Percentiles rank a stretch among this genome's conserved stretches.
Conservation (phyloP, 192 early-diverging fungal genomes). For the Lunasporangiospora selenospora region DNA sequence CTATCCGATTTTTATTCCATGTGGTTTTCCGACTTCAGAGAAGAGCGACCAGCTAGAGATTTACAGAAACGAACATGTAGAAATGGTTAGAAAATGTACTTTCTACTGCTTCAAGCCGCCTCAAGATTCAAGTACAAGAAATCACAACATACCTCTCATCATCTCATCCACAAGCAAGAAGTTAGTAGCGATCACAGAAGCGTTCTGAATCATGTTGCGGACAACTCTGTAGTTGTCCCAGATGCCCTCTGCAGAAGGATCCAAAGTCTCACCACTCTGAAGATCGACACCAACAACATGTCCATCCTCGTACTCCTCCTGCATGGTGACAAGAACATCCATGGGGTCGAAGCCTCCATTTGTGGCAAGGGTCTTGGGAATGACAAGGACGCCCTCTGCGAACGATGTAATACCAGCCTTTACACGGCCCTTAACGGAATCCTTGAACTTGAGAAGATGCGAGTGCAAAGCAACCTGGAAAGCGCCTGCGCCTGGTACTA, state of each 20-base stretch:
- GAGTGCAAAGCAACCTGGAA: constrained; percentile 91
- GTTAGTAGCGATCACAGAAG: constrained; percentile 97
- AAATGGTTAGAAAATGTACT: too few relatives aligned
- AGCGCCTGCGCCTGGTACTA: constrained; percentile 95
- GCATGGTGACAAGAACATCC: constrained; percentile 92
- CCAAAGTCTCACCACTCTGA: constrained; percentile 91
- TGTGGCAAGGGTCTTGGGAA: constrained; percentile 95
- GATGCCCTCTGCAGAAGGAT: constrained; percentile 92
- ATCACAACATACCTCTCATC: constrained; percentile 76
- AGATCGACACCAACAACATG: constrained; percentile 95
- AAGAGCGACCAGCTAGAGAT: constrained; percentile 34
- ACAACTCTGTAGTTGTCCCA: constrained; percentile 99
- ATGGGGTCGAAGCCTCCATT: constrained; percentile 98
- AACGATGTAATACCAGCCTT: constrained; percentile 98
- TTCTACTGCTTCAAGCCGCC: too few relatives aligned
- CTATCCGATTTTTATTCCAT: constrained; percentile 49
- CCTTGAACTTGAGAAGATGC: constrained; percentile 90
- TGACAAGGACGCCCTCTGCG: constrained; percentile 94
- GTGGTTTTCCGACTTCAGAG: constrained; percentile 39
- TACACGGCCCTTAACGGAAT: constrained; percentile 88
- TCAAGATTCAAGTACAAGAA: too few relatives aligned
- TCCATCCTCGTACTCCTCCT: constrained; percentile 91
- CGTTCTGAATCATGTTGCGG: constrained; percentile 89
- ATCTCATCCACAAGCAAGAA: constrained; percentile 98
- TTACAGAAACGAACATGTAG: background rate